These are phyloP conservation scores for Solanum clarkiae DNA, from an alignment of 257 asterid species.

Conservation along the genomic window DNA sequence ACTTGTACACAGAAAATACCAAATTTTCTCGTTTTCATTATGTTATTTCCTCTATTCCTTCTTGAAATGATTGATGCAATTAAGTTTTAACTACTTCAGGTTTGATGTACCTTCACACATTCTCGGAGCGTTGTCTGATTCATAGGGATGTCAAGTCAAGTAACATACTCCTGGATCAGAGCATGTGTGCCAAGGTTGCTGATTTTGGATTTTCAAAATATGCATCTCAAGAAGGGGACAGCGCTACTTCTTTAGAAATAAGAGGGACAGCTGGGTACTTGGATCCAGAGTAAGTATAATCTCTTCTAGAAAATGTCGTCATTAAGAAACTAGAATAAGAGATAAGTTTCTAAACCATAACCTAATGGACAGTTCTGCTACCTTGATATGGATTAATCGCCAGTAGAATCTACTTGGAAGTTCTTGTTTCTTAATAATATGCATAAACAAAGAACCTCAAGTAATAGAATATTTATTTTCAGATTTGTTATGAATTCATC, in stretches of 20 bases:
- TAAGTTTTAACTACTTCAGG: conserved; percentile 28
- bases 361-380: neutral
- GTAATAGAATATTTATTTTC: neutral
- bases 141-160: conserved; percentile 94
- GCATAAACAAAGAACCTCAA: neutral
- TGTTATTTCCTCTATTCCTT: neutral
- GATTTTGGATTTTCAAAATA: conserved; percentile 86
- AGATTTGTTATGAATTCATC: neutral
- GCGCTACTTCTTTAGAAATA: conserved; percentile 69
- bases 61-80: neutral
- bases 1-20: neutral
- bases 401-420: neutral
- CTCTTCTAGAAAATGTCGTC: neutral
- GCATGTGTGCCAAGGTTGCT: conserved; percentile 88
- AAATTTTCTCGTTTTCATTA: neutral
- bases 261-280: conserved; percentile 82
- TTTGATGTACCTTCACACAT: conserved; percentile 69
- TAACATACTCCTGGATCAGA: conserved; percentile 77
- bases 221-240: conserved; percentile 90
- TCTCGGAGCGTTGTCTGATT: conserved; percentile 64
- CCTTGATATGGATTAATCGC: neutral
- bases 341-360: neutral
- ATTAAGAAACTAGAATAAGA: neutral
- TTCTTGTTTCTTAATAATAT: neutral
- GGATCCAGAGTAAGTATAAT: conserved; percentile 66